Base-by-base conservation (phyloP, 1,284 basidiomycete genomes). In the Ceratobasidium sp. region DNA sequence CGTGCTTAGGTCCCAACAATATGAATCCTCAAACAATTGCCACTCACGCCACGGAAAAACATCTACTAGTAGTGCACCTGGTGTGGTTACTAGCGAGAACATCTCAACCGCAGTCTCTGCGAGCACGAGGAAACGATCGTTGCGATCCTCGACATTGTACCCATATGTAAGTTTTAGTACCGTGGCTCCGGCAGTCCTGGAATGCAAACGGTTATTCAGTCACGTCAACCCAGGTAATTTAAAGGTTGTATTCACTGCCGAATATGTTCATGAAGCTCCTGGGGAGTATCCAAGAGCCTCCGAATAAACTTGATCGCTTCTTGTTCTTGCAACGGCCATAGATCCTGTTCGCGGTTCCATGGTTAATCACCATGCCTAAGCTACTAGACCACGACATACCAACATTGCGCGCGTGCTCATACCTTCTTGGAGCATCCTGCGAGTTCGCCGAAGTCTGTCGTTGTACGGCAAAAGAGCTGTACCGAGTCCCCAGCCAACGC, bases 221-320 rank as follows among this genome's bases (percentile, higher is more conserved):
- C n/a, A n/a, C n/a, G n/a, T n/a, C n/a, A n/a, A n/a, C n/a, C n/a
- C n/a, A n/a, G n/a, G n/a, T n/a, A n/a, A n/a, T n/a, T n/a, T n/a
- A n/a, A n/a, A n/a, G n/a, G n/a, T n/a, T n/a, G n/a, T n/a, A n/a
- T 29, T 20, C 34, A 67, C 62, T 67, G 62, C 50, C 52, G 52
- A 29, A 67, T 53, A 38, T 67, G 50, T 40, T 54, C 15, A 17
- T 53, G 31, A 3, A 67, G 17, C 25, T 45, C 13, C 13, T 54
- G 13, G 22, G 62, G 62, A 3, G 34, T 54, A 8, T 38, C 29
- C 8, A 67, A n/a, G 10, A 67, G 32, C n/a, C 49, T 17, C 34
- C 25, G 27, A 45, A 54, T 20, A 32, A 67, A 67, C 29, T 67
- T 67, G 38, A 67, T 42, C 20, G 40, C 31, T 54, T 67, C 62